Base-by-base conservation (phyloP, 225 moss, liverwort and hornwort genomes). In the Pleurozium schreberi region DNA sequence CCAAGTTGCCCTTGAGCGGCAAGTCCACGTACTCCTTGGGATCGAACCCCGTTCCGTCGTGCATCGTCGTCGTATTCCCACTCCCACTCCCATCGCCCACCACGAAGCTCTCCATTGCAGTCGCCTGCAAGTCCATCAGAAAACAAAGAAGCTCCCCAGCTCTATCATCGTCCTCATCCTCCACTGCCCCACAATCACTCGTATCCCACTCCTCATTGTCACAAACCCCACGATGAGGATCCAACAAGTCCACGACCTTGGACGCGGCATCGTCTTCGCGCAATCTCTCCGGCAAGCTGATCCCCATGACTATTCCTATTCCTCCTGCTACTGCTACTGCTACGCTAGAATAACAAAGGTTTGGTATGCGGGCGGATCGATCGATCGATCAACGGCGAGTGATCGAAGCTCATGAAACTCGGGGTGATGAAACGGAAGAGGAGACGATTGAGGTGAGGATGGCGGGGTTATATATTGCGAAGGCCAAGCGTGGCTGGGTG, bases 11-110 rank as follows among this genome's bases (percentile, higher is more conserved):
- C 60, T 86, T 92, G 33, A 93, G 91, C 69, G 95, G 91, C 89
- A 95, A 87, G 81, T 95, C 95, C 15, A 95, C 95, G 61, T 95
- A 95, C 74, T 90, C 74, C 89, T 95, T 95, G 4, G 95, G 95
- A 88, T 95, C 95, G 11, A 93, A 91, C 86, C 86, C 88, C n/a
- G 30, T 36, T n/a, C 81, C 87, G 57, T 75, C 59, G 38, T 59
- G 38, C 14, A 63, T 63, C 63, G 47, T 81, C 50, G 47, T 36
- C 8, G 49, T 17, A 10, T 9, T 31, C 6, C 63, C 82, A 64
- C 38, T 40, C 59, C 45, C 59, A 38, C n/a, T 40, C 43, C 66
- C 67, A 2, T 42, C 92, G 6, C 18, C 19, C 59, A 59, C 80
- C 42, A 76, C 90, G 10, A 93, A 90, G 63, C 83, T 89, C 45